Evolutionary conservation across 2,329 filamentous ascomycete genomes (phyloP), one percentile per base, ranked within the genome.

Genomic region (Aspergillus jensenii): DNA sequence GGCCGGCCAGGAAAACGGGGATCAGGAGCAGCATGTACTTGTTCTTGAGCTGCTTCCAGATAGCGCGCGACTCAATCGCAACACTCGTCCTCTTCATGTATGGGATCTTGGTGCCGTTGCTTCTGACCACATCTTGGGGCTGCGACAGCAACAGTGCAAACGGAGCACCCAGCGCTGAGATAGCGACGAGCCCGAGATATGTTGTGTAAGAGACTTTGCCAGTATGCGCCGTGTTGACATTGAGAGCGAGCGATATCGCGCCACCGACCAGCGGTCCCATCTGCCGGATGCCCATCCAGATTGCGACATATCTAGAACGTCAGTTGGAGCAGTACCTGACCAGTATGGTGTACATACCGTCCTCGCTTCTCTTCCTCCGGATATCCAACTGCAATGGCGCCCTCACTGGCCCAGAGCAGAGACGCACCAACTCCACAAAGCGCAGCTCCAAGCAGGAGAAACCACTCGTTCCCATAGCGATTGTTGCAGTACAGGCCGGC

Each of bases 131-230:
- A 17, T 56, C 21, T 11, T 56, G 54, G 0, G 54, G 54, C 31
- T 56, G 54, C 11, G 54, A 56, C 8, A 56, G 27, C 17, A 56
- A 27, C 9, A 56, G 15, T 21, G 46, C 46, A 11, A 45, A 56
- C 1, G 54, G 54, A 0, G 54, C 54, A 23, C 54, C 54, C 3
- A 56, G 54, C 3, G 54, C 41, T 1, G 54, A 56, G n/a, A 56
- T 56, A 3, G 54, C 54, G 15, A 58, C 55, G 4, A 58, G 43
- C 7, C 55, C 55, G 4, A 53, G 43, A 14, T 58, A 58, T 2
- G 55, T 58, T 3, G 55, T 58, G n/a, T 57, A 57, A 14, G 55
- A 40, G 25, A 58, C 55, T 27, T 58, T 58, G 33, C 55, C 55
- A 0, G 35, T 44, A 27, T 58, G 43, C 4, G 55, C 49, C 3